A percentile compares a stretch with the other conserved stretches of the same genome.
phyloP scores from a whole-genome alignment of 805 yeast genomes.

The Saturnispora gosingensis region DNA sequence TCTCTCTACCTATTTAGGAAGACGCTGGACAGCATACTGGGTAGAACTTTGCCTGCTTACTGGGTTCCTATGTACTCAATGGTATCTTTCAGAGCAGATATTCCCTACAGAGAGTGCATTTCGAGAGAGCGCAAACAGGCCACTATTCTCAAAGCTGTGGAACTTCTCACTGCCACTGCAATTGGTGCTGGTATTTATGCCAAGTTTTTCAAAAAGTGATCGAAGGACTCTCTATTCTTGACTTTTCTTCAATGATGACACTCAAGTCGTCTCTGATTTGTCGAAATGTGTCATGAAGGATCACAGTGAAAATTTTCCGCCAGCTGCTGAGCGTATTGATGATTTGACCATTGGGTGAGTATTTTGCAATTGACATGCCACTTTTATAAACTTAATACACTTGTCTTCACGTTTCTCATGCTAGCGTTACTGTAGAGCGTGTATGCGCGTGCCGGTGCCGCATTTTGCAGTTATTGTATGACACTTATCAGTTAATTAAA shows the following conservation, averaged over 20 bases:
- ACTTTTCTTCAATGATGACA: background rate
- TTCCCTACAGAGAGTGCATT: slow-evolving; percentile 65
- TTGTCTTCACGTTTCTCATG: background rate
- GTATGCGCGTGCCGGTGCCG: background rate
- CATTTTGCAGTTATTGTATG: background rate
- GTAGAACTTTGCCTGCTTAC: slow-evolving; percentile 44
- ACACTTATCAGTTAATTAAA: background rate
- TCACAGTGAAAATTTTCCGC: background rate
- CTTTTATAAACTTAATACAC: no score
- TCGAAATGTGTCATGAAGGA: background rate
- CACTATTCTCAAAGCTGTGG: slow-evolving; percentile 32
- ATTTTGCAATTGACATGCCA: background rate
- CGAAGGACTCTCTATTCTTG: background rate
- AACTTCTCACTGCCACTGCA: slow-evolving; percentile 5
- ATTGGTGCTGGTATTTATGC: background rate
- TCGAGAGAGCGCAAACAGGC: slow-evolving; percentile 46
- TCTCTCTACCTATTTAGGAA: slow-evolving; percentile 54
- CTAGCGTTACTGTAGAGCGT: background rate
- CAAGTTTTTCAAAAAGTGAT: background rate
- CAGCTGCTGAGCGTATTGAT: background rate
- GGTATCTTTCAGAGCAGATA: slow-evolving; percentile 84
- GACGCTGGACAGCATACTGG: slow-evolving; percentile 54
- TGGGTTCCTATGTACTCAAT: slow-evolving; percentile 89
- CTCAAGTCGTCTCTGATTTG: background rate
- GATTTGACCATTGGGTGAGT: background rate